A percentile compares a stretch with the other conserved stretches of the same genome.
These are phyloP conservation scores for Zea luxurians DNA, from an alignment of 176 grass and related monocot species.

Conservation along the genomic window DNA sequence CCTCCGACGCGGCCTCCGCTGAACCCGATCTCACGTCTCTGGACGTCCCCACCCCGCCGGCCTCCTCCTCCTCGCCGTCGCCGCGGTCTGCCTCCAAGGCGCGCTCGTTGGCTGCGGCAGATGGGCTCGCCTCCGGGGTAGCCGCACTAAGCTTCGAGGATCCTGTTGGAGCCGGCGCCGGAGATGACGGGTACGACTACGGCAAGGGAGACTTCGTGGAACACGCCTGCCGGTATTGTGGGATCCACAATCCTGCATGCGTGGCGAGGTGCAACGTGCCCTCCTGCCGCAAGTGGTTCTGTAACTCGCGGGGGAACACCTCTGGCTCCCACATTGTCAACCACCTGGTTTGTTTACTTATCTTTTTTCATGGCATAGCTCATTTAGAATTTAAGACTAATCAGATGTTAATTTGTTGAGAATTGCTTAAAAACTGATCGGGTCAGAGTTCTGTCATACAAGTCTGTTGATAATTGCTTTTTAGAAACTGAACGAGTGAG, in stretches of 20 bases:
- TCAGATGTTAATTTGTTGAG: background rate
- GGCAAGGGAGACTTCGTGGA: slow-evolving; percentile 88
- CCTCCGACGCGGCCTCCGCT: slow-evolving; percentile 23
- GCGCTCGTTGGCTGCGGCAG: slow-evolving; percentile 37
- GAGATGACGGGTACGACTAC: slow-evolving; percentile 81
- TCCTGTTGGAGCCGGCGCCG: slow-evolving; percentile 26
- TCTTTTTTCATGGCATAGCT: background rate
- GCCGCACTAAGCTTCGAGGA: slow-evolving; percentile 89
- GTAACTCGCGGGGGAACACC: slow-evolving; percentile 94
- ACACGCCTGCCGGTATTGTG: slow-evolving; percentile 92
- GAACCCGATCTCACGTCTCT: slow-evolving; percentile 42
- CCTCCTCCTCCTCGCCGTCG: slow-evolving; percentile 49
- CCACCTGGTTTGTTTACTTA: slow-evolving; percentile 61
- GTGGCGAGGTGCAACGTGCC: slow-evolving; percentile 92
- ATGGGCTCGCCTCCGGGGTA: slow-evolving; percentile 73
- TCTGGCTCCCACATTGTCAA: slow-evolving; percentile 98
- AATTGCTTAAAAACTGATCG: no score
- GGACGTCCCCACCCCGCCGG: slow-evolving; percentile 38
- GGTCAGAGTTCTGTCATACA: no score
- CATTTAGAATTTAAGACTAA: background rate
- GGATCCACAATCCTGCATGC: slow-evolving; percentile 92
- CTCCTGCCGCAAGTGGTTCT: slow-evolving; percentile 98
- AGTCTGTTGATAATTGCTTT: background rate
- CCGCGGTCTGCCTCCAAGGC: slow-evolving; percentile 61
- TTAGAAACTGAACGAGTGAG: background rate